A percentile compares a stretch with the other conserved stretches of the same genome.
phyloP scores from a whole-genome alignment of 2,329 filamentous ascomycete species.

The Ophiostoma angusticollis region DNA sequence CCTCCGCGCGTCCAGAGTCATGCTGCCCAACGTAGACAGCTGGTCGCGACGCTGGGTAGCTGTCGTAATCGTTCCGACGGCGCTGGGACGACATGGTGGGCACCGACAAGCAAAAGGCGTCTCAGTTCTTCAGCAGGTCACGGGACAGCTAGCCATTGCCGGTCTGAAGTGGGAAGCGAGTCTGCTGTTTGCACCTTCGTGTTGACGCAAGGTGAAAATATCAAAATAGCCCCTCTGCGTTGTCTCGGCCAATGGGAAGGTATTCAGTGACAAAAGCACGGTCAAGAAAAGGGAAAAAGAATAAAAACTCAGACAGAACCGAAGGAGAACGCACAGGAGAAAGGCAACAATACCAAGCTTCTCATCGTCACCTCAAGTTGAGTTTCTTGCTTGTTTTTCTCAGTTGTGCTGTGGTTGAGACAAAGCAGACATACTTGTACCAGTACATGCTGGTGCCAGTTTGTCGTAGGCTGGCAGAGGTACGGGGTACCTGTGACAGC shows the following conservation, averaged over 20 bases:
- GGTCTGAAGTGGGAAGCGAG: background rate
- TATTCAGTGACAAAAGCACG: slow-evolving; percentile 6
- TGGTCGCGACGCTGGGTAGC: slow-evolving; percentile 22
- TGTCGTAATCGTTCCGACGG: slow-evolving; percentile 15
- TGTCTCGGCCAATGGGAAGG: slow-evolving; percentile 6
- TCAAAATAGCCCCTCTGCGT: slow-evolving; percentile 6
- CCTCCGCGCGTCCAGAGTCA: slow-evolving; percentile 48
- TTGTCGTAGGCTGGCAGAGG: too few species aligned
- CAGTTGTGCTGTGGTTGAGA: too few species aligned
- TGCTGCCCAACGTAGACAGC: slow-evolving; percentile 62
- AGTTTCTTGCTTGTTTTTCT: too few species aligned
- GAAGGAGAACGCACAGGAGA: too few species aligned
- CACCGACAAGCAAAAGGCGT: background rate
- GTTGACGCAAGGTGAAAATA: slow-evolving; percentile 3
- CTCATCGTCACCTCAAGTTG: too few species aligned
- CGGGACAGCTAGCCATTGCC: slow-evolving; percentile 2
- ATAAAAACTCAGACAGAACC: too few species aligned
- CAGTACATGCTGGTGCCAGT: too few species aligned
- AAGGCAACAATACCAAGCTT: too few species aligned
- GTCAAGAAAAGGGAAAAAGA: background rate
- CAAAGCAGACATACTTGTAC: too few species aligned
- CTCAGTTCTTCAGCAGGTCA: background rate
- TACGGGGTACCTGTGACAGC: too few species aligned
- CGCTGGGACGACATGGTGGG: background rate
- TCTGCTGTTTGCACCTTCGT: background rate